Evolutionary conservation across 2,329 filamentous ascomycete species (phyloP), one percentile per base, ranked within the genome.

Genomic region (Talaromyces sp.): DNA sequence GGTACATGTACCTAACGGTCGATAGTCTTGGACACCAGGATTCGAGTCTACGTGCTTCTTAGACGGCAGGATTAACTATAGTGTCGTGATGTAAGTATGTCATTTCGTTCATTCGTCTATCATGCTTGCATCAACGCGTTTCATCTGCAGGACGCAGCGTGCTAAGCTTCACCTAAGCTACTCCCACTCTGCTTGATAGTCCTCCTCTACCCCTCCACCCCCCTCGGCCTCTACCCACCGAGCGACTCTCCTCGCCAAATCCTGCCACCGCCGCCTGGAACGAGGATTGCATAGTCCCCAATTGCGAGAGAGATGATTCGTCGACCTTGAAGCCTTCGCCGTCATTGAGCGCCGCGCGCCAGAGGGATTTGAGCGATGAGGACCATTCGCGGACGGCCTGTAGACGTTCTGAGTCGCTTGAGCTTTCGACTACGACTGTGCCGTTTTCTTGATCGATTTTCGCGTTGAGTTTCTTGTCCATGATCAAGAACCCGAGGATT

Each of bases 401-500:
- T 67, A 92, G 83, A 67, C 93, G 90, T 74, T 79, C 75, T 66
- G 85, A 84, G 78, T 97, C 92, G 54, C 85, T 88, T 63, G 84
- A 82, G 65, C 88, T 90, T 66, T 89, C 87, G 67, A 97, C 92
- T 77, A 93, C 88, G 24, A 99, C 88, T 0, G 88, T 91, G 56
- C 94, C 93, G 65, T 87, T 85, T 77, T 93, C 88, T 79, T 98
- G 92, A 78, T 99, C 91, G 73, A 99, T 94, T 77, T 90, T 90
- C 67, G 92, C 95, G 60, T 88, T 84, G 70, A 99, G 88, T 76
- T 93, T 92, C 73, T 91, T 89, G 75, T 97, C 92, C 67, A 97
- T 86, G 68, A 99, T 98, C 62, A 98, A 83, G 79, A 93, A 97
- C 57, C 93, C 90, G n/a, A 98, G 82, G 67, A 99, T 98, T 72